Evolutionary conservation across 176 grass and related monocot genomes (phyloP).

Genomic region (Ampelocalamus luodianensis): DNA sequence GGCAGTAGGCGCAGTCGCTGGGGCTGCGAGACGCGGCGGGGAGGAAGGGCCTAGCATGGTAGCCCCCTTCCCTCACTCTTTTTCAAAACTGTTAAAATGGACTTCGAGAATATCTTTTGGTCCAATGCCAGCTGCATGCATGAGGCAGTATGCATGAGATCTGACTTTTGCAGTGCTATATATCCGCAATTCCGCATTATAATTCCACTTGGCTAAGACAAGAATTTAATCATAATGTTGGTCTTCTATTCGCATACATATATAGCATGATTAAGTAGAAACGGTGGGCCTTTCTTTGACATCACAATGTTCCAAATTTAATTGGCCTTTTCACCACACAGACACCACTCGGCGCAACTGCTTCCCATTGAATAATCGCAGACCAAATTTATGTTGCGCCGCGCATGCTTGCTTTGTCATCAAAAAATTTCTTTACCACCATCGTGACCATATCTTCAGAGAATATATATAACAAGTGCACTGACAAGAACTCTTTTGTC

Average conservation of each 20-base stretch:
- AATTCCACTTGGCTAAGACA: constrained; percentile 7
- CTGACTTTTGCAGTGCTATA: not conserved
- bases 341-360: not conserved
- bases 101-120: too few relatives aligned
- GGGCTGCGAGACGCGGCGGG: too few relatives aligned
- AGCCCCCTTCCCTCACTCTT: too few relatives aligned
- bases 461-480: not conserved
- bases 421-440: not conserved
- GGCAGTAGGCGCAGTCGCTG: too few relatives aligned
- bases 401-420: constrained; percentile 51
- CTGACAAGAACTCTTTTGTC: constrained; percentile 22
- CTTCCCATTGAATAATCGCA: constrained; percentile 25
- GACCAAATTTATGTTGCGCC: constrained; percentile 3
- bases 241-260: not conserved
- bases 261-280: not conserved
- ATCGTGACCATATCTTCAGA: not conserved
- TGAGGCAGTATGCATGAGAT: too few relatives aligned
- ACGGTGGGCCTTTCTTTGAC: not conserved
- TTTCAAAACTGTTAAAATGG: too few relatives aligned
- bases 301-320: constrained; percentile 10
- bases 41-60: too few relatives aligned
- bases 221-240: not conserved
- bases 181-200: not conserved
- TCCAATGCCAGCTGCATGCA: too few relatives aligned
- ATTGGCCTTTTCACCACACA: constrained; percentile 14